These are phyloP conservation scores for Calonectria honghensis DNA, from an alignment of 2,329 filamentous ascomycete species.

Conservation along the genomic window DNA sequence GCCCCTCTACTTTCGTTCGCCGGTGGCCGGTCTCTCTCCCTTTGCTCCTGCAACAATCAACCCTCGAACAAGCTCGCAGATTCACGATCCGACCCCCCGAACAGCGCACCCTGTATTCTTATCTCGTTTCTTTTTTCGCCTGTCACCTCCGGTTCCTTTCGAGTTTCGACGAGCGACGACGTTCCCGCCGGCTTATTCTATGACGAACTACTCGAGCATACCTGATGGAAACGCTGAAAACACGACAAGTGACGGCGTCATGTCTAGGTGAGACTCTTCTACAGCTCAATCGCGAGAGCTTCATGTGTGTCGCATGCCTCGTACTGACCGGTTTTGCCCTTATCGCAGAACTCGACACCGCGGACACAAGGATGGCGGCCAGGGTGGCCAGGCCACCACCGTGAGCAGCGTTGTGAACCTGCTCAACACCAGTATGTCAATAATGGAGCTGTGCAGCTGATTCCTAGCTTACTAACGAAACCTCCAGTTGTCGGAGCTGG, in stretches of 20 bases:
- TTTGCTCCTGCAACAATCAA: slow-evolving; percentile 37
- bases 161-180: slow-evolving; percentile 23
- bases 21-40: slow-evolving; percentile 8
- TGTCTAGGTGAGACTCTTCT: slow-evolving; percentile 66
- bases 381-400: slow-evolving; percentile 86
- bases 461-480: slow-evolving; percentile 43
- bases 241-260: slow-evolving; percentile 64
- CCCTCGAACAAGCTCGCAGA: slow-evolving; percentile 29
- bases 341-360: slow-evolving; percentile 72
- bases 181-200: slow-evolving; percentile 55
- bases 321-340: slow-evolving; percentile 41
- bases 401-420: slow-evolving; percentile 95
- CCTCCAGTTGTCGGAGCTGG: slow-evolving; percentile 91
- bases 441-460: slow-evolving; percentile 40
- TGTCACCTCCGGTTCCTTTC: neutral
- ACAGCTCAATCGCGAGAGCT: slow-evolving; percentile 36
- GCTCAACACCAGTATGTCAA: slow-evolving; percentile 89
- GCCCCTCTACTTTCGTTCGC: slow-evolving; percentile 31
- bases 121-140: neutral
- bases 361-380: slow-evolving; percentile 82
- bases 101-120: neutral
- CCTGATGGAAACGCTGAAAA: slow-evolving; percentile 68
- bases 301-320: slow-evolving; percentile 12
- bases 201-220: slow-evolving; percentile 74
- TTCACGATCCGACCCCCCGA: neutral